Base-by-base conservation (phyloP, 1,139 yeast species). In the Yamadazyma oceani region DNA sequence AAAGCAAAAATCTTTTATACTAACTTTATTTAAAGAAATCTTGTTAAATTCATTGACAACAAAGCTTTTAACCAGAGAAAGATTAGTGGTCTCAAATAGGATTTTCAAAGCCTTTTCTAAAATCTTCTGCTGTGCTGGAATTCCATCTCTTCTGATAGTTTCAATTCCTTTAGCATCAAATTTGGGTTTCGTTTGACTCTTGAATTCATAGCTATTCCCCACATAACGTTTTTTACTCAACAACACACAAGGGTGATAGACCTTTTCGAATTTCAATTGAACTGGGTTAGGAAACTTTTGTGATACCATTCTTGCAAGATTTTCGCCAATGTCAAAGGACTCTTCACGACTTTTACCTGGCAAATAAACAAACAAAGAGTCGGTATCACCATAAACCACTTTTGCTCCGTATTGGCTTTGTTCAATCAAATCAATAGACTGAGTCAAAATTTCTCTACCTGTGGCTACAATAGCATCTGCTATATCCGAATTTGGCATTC, bases 141-240 rank as follows among this genome's bases (percentile, higher is more conserved):
- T 85, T 0, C 97, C 97, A 60, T 92, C 98, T 47, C 98, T 67
- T 43, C 98, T 61, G 0, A 92, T 85, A 0, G 97, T 92, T 57
- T 92, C 98, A 13, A 88, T 89, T 1, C 98, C 98, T 51, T 92
- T 92, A 2, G 98, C 97, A 64, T 92, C 97, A 58, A 92, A 90
- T 22, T 62, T 73, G 0, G 96, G 88, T 6, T 48, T 61, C 3
- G 38, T 49, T 49, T 85, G 90, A 13, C 61, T 62, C 28, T 68
- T 73, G 24, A 60, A 55, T 47, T 86, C 96, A 58, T 74, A 90
- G 39, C 85, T 73, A 53, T 58, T 80, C 0, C 98, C 98, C 16
- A 89, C 96, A 55, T 92, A 92, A 34, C 98, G 61, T 54, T 92
- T 92, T 57, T 92, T 92, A 19, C 95, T 85, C 31, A 89, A 64